These are phyloP conservation scores for Raphidocelis subcapitata DNA, from an alignment of 139 green algal species.

Conservation along the genomic window DNA sequence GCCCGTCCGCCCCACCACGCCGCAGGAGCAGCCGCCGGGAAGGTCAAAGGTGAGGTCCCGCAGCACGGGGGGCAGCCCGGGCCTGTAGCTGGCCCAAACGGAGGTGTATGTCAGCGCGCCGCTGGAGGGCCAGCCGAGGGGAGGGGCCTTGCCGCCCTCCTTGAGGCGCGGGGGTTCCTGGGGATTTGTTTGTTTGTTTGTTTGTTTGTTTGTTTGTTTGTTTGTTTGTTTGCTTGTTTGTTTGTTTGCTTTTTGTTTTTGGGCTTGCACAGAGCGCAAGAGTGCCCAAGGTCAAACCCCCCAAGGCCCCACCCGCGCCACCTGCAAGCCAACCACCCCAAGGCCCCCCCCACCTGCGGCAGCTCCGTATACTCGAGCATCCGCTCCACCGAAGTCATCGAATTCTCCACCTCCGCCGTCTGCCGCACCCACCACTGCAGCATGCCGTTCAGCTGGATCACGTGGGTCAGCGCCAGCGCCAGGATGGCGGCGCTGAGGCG, in stretches of 20 bases:
- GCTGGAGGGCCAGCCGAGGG: slow-evolving; percentile 60
- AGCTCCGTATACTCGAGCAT: slow-evolving; percentile 79
- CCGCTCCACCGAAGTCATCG: slow-evolving; percentile 85
- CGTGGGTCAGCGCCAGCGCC: slow-evolving; percentile 70
- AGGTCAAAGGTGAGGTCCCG: slow-evolving; percentile 62
- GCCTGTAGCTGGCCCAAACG: slow-evolving; percentile 70
- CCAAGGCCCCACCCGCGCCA: too few relatives aligned
- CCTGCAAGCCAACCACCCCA: too few relatives aligned
- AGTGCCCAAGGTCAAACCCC: too few relatives aligned
- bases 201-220: too few relatives aligned
- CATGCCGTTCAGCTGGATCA: slow-evolving; percentile 69
- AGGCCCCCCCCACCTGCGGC: slow-evolving; percentile 33
- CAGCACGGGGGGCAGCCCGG: slow-evolving; percentile 71
- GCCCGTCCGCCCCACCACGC: slow-evolving; percentile 78
- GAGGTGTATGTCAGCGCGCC: slow-evolving; percentile 50
- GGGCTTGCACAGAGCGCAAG: too few relatives aligned
- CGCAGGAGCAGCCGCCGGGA: slow-evolving; percentile 47
- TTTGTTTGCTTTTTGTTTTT: too few relatives aligned
- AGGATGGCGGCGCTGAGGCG: slow-evolving; percentile 37
- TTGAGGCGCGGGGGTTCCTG: slow-evolving; percentile 4
- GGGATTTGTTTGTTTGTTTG: too few relatives aligned
- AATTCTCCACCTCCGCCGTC: slow-evolving; percentile 73
- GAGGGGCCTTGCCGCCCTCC: slow-evolving; percentile 41
- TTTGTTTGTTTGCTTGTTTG: too few relatives aligned
- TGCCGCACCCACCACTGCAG: slow-evolving; percentile 77